Evolutionary conservation across 352 stramenopile genomes (phyloP), one percentile per base, ranked within the genome.

Genomic region (Thalassiosira hispida): DNA sequence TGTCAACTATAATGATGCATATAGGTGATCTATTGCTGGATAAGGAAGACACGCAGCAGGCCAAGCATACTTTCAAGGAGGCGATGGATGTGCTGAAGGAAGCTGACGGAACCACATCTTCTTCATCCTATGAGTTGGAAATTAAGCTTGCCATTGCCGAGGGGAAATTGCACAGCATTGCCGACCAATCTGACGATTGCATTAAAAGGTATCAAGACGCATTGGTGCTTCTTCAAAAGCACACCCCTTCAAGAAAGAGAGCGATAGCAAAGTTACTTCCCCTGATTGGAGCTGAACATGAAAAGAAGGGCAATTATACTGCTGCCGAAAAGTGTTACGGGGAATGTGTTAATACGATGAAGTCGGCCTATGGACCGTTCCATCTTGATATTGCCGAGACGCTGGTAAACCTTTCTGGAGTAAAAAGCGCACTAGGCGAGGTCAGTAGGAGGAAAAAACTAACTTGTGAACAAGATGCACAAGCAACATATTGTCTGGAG

Each of bases 371-470:
- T 35, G 81, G 82, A 9, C 83, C 80, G 62, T 74, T 87, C 42
- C 84, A 92, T 73, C 53, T 90, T 23, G 86, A 92, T 66, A 80
- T 92, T 27, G 86, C 86, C 22, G 78, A 77, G 35, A 88, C 79
- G 56, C 49, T 92, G 33, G 84, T 86, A 35, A 86, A 86, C 51
- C 44, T 76, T 16, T 64, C 63, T 25, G 44, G 63, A 33, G 49
- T 76, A 20, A 66, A 76, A 49, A 61, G n/a, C 29, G 22, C 56
- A 20, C 18, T 57, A 22, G 61, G 23, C 12, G 59, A 71, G 42
- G 55, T 57, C 57, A 40, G 35, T 11, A 29, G 6, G 38, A 33
- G 12, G 2, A 27, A 47, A 11, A 20, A 14, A 5, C 5, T 25
- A 63, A 16, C 20, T 23, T 25, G 38, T 9, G 18, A 76, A 83